phyloP scores from a whole-genome alignment of 257 asterid species.

The Leonotis leonurus region DNA sequence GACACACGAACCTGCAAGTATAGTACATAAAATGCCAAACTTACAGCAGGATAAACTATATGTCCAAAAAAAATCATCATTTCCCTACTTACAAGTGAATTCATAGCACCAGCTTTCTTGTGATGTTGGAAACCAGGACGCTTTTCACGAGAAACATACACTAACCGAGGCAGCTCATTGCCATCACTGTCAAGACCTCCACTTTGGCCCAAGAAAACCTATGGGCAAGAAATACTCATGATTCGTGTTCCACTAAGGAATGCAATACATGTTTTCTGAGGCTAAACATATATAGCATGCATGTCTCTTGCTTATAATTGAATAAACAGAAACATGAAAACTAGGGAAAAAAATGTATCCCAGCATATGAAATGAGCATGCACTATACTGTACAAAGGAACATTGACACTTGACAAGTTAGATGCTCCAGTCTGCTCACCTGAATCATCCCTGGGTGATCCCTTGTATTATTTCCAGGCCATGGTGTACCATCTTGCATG shows the following conservation, averaged over 20 bases:
- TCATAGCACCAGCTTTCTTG: constrained; percentile 99
- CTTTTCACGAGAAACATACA: constrained; percentile 98
- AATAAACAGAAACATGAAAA: neutral
- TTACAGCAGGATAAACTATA: constrained; percentile 2
- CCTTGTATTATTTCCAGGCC: constrained; percentile 97
- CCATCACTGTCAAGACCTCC: constrained; percentile 98
- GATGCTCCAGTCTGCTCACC: constrained; percentile 34
- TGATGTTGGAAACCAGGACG: constrained; percentile 98
- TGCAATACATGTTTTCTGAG: constrained; percentile 1
- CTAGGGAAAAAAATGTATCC: neutral
- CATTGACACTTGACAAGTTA: neutral
- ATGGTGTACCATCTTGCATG: constrained; percentile 98
- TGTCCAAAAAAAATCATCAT: neutral
- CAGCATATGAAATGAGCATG: neutral
- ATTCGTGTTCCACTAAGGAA: constrained; percentile 3
- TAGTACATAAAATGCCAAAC: constrained; percentile 15
- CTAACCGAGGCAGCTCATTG: constrained; percentile 86
- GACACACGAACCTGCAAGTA: constrained; percentile 87
- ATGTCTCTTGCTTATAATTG: neutral
- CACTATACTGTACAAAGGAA: neutral
- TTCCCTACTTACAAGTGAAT: constrained; percentile 74
- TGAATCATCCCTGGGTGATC: constrained; percentile 99
- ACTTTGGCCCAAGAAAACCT: constrained; percentile 98
- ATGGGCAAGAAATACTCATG: constrained; percentile 17
- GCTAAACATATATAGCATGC: neutral